Conservation (phyloP, 768 basidiomycete species). For the Auricularia sp. region DNA sequence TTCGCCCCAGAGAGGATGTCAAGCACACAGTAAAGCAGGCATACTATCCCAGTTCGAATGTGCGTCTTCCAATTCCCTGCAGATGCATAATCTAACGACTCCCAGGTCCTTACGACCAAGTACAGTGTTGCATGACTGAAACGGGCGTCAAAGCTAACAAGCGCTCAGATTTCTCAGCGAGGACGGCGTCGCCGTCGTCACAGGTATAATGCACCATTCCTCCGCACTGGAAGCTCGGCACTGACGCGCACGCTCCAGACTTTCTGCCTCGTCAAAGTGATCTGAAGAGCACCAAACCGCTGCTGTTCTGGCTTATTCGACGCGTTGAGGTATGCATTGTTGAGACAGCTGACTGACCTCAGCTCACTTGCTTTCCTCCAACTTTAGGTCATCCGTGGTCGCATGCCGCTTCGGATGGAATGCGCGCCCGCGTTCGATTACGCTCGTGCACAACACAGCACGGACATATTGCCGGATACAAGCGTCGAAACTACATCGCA, state of each 20-base stretch:
- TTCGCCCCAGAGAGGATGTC: constrained; percentile 48
- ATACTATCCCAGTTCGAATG: constrained; percentile 75
- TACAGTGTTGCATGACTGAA: constrained; percentile 10
- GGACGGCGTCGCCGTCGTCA: constrained; percentile 74
- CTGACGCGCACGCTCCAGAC: constrained; percentile 33
- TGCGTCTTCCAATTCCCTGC: constrained; percentile 21
- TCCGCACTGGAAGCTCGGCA: neutral
- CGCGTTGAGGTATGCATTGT: constrained; percentile 50
- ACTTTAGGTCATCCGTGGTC: constrained; percentile 69
- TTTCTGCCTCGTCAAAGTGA: constrained; percentile 61
- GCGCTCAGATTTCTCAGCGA: constrained; percentile 63
- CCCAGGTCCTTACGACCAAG: constrained; percentile 77
- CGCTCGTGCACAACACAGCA: constrained; percentile 64
- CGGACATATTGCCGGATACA: constrained; percentile 43
- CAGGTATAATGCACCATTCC: constrained; percentile 35
- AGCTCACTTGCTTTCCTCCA: constrained; percentile 17
- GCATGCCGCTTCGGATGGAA: constrained; percentile 70
- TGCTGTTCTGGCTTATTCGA: constrained; percentile 78
- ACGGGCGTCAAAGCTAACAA: neutral
- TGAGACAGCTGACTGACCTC: neutral
- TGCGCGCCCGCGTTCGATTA: constrained; percentile 97
- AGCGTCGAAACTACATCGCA: constrained; percentile 30
- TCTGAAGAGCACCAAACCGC: constrained; percentile 39
- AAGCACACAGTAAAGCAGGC: constrained; percentile 71
- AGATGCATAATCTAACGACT: neutral